Base-by-base conservation (phyloP, 139 green algal species). In the Picochlorum sp. region DNA sequence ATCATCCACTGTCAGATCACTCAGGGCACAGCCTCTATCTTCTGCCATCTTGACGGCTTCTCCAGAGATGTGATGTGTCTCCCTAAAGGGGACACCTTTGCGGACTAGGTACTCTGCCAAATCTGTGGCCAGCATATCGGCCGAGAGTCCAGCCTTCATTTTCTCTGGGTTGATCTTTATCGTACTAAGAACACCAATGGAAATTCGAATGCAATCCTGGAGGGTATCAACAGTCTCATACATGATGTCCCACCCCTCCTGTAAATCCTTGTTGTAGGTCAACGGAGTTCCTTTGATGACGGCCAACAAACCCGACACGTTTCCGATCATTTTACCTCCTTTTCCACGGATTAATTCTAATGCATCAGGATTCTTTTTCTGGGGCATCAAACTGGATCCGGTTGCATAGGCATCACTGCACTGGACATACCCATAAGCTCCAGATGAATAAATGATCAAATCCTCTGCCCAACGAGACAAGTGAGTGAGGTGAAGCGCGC, bases 311-410 rank as follows among this genome's bases (percentile, higher is more conserved):
- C 88, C 90, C 10, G 79, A 82, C 66, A 98, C 71, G 78, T 94
- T 91, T 64, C 94, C 94, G 50, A 92, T 83, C 49, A 94, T 58
- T 21, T 61, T 62, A 14, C 81, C 81, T 2, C 70, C 75, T 69
- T 89, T 89, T 34, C 80, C 90, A 45, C 94, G 81, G 69, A 98
- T 87, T 13, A 99, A 84, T 82, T 99, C 94, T 56, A 97, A 80
- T 1, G 94, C 91, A 74, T 99, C 94, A 18, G 94, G 94, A 81
- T 99, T 99, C 85, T 99, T 99, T 84, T 99, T 99, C 80, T 99
- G 94, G 20, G 94, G 94, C 94, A 99, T 99, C 49, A 99, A 80
- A 72, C 71, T 89, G 41, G 77, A 91, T 21, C 94, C 79, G 18
- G 94, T 99, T 11, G 88, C 87, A 66, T 97, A 98, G 6, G 92